Evolutionary conservation across 1,139 yeast genomes (phyloP).

Genomic region (Magnusiomyces fungicola): DNA sequence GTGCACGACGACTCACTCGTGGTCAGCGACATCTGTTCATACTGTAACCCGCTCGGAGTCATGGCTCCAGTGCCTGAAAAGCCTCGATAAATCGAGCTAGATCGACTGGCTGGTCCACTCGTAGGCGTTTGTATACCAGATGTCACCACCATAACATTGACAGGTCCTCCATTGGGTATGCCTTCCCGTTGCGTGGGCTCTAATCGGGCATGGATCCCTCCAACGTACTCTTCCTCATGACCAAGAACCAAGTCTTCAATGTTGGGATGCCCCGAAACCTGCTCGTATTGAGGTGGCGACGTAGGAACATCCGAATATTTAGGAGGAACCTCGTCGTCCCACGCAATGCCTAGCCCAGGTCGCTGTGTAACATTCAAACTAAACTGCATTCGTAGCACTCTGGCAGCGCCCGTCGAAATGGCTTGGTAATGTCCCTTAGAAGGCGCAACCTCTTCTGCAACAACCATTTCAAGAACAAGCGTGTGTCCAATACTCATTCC

Average conservation of each 20-base stretch:
- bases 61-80: not conserved
- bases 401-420: slow-evolving; percentile 74
- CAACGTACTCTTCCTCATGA: not conserved
- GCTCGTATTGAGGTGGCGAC: slow-evolving; percentile 74
- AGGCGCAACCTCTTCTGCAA: slow-evolving; percentile 70
- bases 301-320: slow-evolving; percentile 80
- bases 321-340: slow-evolving; percentile 99
- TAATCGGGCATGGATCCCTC: slow-evolving; percentile 6
- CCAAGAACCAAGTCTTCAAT: slow-evolving; percentile 24
- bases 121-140: not conserved
- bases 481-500: slow-evolving; percentile 74
- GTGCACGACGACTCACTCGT: not conserved
- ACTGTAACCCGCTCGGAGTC: not conserved
- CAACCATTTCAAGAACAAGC: slow-evolving; percentile 77
- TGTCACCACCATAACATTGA: not conserved
- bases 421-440: slow-evolving; percentile 1
- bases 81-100: too few species aligned
- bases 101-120: not conserved
- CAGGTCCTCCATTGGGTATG: too few species aligned
- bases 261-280: slow-evolving; percentile 25
- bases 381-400: slow-evolving; percentile 92
- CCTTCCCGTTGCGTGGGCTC: too few species aligned
- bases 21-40: not conserved
- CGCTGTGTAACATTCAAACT: slow-evolving; percentile 73
- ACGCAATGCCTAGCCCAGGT: slow-evolving; percentile 90